Conservation (phyloP, 139 green algal genomes). For the Marvania coccoides region DNA sequence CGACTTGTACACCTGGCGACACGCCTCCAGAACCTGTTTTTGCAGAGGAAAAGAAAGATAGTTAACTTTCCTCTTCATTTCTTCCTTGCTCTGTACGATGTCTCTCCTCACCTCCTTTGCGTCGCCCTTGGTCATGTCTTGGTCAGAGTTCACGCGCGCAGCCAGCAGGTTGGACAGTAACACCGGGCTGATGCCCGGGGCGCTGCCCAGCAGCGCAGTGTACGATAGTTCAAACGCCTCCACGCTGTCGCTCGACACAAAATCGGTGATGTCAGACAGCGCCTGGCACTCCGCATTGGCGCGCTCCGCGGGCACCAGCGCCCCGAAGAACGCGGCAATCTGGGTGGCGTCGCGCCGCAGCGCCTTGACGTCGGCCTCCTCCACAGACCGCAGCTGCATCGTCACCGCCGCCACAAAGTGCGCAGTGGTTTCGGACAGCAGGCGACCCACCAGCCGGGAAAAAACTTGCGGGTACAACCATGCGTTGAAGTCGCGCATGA, state of each 20-base stretch:
- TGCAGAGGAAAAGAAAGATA: not conserved
- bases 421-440: constrained; percentile 39
- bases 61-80: not conserved
- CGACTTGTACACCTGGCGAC: constrained; percentile 32
- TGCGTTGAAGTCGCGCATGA: constrained; percentile 49
- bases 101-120: constrained; percentile 24
- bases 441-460: constrained; percentile 32
- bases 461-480: constrained; percentile 34
- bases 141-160: constrained; percentile 12
- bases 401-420: constrained; percentile 45
- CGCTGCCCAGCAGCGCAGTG: constrained; percentile 40
- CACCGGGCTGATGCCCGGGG: constrained; percentile 26
- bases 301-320: not conserved
- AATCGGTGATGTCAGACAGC: constrained; percentile 40
- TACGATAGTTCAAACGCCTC: constrained; percentile 63
- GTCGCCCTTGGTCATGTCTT: constrained; percentile 37
- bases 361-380: constrained; percentile 19
- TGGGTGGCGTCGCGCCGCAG: constrained; percentile 8
- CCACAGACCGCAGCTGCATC: constrained; percentile 19
- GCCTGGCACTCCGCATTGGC: constrained; percentile 35
- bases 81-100: not conserved
- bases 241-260: constrained; percentile 41
- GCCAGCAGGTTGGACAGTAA: constrained; percentile 35
- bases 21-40: constrained; percentile 32
- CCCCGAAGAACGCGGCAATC: constrained; percentile 47